phyloP scores from a whole-genome alignment of 148 eudicot species.

The Chenopodium quinoa region DNA sequence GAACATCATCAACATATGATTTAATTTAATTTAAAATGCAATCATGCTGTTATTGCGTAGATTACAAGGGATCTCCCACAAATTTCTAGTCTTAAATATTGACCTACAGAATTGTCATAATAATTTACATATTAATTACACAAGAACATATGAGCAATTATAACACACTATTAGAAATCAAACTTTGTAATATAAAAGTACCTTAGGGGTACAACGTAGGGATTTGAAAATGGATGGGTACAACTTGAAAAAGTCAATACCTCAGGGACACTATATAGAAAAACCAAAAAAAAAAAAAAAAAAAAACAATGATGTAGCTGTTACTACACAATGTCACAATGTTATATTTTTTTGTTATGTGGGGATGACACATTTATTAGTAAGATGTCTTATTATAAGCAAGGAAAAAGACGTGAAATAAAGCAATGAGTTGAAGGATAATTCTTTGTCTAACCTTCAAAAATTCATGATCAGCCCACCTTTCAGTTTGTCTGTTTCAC shows the following conservation, averaged over 20 bases:
- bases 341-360: neutral
- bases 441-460: conserved; percentile 19
- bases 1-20: conserved; percentile 12
- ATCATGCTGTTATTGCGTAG: conserved; percentile 18
- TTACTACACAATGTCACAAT: too few relatives aligned
- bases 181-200: neutral
- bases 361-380: neutral
- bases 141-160: too few relatives aligned
- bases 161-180: neutral
- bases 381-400: neutral
- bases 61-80: conserved; percentile 24
- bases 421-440: neutral
- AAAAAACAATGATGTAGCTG: too few relatives aligned
- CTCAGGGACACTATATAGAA: too few relatives aligned
- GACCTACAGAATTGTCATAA: conserved; percentile 5
- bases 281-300: too few relatives aligned
- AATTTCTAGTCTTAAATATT: neutral
- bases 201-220: too few relatives aligned
- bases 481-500: conserved; percentile 46
- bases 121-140: neutral
- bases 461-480: conserved; percentile 36
- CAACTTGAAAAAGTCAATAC: too few relatives aligned
- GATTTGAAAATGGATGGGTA: too few relatives aligned
- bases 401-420: neutral
- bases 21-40: neutral